A percentile compares a stretch with the other conserved stretches of the same genome.
phyloP scores from a whole-genome alignment of 2,329 filamentous ascomycete species.

The Hypomyces perniciosus region DNA sequence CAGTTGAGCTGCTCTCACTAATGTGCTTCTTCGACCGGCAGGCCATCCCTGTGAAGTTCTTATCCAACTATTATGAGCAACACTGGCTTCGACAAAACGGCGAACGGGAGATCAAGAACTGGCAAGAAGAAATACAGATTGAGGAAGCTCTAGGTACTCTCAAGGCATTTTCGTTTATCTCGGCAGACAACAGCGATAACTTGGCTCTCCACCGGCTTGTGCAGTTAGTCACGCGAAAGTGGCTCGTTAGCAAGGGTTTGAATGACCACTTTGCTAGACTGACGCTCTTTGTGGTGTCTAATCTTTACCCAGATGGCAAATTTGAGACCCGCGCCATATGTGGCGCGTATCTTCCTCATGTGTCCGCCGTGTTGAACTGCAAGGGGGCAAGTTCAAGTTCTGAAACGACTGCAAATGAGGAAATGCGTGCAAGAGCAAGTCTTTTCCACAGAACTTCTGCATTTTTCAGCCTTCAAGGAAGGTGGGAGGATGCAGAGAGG shows the following conservation, averaged over 20 bases:
- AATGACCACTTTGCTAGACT: neutral
- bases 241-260: slow-evolving; percentile 15
- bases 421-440: no score
- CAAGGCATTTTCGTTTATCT: slow-evolving; percentile 23
- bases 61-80: slow-evolving; percentile 10
- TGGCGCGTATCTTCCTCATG: slow-evolving; percentile 3
- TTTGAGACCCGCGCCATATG: slow-evolving; percentile 2
- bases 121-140: neutral
- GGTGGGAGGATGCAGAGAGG: no score
- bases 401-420: no score
- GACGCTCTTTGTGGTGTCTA: neutral
- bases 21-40: slow-evolving; percentile 27
- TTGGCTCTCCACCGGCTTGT: slow-evolving; percentile 29
- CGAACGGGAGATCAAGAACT: no score
- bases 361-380: neutral
- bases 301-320: neutral
- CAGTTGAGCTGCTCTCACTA: slow-evolving; percentile 24
- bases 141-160: slow-evolving; percentile 20
- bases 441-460: no score
- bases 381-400: no score
- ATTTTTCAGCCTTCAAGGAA: no score
- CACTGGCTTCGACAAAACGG: neutral
- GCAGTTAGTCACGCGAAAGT: slow-evolving; percentile 27
- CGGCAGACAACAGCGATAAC: slow-evolving; percentile 11
- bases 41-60: slow-evolving; percentile 21